phyloP scores from a whole-genome alignment of 805 yeast genomes.

The Kurtzmaniella fragi region DNA sequence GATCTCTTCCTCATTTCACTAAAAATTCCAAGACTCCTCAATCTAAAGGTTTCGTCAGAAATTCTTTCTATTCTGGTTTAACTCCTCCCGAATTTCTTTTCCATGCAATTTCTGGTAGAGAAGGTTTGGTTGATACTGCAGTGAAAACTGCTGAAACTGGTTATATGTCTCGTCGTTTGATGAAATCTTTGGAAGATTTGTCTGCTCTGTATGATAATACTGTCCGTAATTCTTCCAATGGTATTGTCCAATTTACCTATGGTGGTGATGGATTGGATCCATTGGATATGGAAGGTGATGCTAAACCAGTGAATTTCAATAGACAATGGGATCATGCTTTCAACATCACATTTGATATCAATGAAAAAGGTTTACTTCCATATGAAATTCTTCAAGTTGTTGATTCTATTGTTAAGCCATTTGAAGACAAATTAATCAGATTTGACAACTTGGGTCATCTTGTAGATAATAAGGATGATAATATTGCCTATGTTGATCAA shows the following conservation, averaged over 20 bases:
- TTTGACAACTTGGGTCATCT: constrained; percentile 70
- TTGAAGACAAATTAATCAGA: constrained; percentile 56
- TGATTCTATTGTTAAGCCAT: constrained; percentile 53
- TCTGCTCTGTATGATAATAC: constrained; percentile 91
- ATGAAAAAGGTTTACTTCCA: constrained; percentile 60
- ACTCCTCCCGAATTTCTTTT: constrained; percentile 95
- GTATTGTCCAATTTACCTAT: constrained; percentile 94
- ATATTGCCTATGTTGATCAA: constrained; percentile 71
- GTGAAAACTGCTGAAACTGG: constrained; percentile 99
- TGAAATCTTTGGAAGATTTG: constrained; percentile 96
- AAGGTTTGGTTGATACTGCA: constrained; percentile 98
- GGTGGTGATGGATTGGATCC: constrained; percentile 99
- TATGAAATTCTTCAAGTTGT: constrained; percentile 57
- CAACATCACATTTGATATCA: constrained; percentile 59
- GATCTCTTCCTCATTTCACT: constrained; percentile 94
- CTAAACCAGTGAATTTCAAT: constrained; percentile 86
- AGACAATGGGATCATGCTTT: constrained; percentile 94
- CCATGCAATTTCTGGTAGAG: constrained; percentile 99
- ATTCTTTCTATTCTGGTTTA: constrained; percentile 90
- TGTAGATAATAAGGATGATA: constrained; percentile 37
- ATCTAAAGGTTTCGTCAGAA: constrained; percentile 95
- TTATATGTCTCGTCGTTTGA: constrained; percentile 94
- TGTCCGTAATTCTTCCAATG: constrained; percentile 91
- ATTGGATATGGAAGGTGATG: constrained; percentile 98
- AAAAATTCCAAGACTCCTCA: constrained; percentile 96